Evolutionary conservation across 345 rosid genomes (phyloP), one percentile per base, ranked within the genome.

Genomic region (Kandelia obovata): DNA sequence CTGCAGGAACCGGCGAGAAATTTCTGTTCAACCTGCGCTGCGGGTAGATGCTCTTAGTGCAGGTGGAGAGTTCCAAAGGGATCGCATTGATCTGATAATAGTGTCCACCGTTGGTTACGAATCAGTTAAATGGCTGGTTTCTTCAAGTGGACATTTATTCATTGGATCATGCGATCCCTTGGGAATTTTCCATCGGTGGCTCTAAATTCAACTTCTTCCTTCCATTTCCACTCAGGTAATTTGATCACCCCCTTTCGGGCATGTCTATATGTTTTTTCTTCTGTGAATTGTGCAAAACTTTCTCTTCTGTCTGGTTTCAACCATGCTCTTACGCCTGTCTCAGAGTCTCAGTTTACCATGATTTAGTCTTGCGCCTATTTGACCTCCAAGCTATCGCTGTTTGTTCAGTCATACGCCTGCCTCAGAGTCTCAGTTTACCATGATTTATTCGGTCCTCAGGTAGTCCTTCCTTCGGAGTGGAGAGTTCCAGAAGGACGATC

Each of bases 121-220:
- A 15, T 43, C 13, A 13, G 75, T 27, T 7, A 7, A 7, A 1
- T 6, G 37, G 37, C 37, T 7, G 21, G 2, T 3, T 6, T 61
- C 19, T 15, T 57, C 49, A 37, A 34, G 61, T 37, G 55, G 8
- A 55, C 32, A 35, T 60, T 37, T 16, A 17, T 71, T 76, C 34
- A 51, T 78, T 72, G 53, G 88, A 86, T 80, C 88, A 86, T 86
- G 90, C 88, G 69, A 84, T 84, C 90, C 83, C 88, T 86, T 82
- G 2, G 87, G 89, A 85, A 81, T 53, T 81, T 70, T 73, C 87
- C 85, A 73, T 76, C 79, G 9, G 43, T 61, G 37, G 86, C 87
- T 77, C 82, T 75, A 77, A 47, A 34, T 69, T 37, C 31, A 34
- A 15, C 15, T 7, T 16, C 16, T 47, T 43, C 49, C 49, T 43